These are phyloP conservation scores for Camelina hispida DNA, from an alignment of 345 rosid species.

Conservation along the genomic window DNA sequence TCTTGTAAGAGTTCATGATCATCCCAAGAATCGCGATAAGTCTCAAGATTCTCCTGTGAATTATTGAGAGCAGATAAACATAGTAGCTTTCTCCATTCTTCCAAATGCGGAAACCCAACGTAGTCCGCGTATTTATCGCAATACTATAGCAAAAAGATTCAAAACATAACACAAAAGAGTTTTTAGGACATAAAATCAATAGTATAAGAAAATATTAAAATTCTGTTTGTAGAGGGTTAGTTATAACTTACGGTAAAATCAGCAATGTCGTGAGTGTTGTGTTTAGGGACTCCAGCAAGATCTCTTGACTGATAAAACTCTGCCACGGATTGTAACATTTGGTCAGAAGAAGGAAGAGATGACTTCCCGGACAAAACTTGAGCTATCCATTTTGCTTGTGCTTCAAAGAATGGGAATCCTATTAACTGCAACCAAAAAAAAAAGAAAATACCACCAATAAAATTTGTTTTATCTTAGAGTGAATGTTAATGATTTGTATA, in stretches of 20 bases:
- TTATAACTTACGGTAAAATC: constrained; percentile 58
- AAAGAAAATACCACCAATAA: neutral
- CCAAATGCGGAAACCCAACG: constrained; percentile 72
- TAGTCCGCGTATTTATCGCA: constrained; percentile 75
- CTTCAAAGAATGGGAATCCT: constrained; percentile 93
- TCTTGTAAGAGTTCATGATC: constrained; percentile 73
- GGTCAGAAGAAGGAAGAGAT: constrained; percentile 66
- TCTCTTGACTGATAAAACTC: constrained; percentile 74
- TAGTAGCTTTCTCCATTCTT: constrained; percentile 89
- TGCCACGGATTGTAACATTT: constrained; percentile 72
- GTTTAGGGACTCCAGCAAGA: constrained; percentile 70
- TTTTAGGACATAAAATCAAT: neutral
- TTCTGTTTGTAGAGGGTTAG: neutral
- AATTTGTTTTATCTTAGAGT: neutral
- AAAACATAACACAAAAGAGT: neutral
- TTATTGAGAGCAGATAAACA: constrained; percentile 64
- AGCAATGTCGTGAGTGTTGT: constrained; percentile 76
- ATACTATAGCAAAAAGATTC: constrained; percentile 53
- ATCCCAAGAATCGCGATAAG: constrained; percentile 78
- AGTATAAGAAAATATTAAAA: neutral
- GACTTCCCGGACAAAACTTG: constrained; percentile 82
- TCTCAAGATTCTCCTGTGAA: constrained; percentile 61
- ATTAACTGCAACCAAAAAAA: constrained; percentile 62
- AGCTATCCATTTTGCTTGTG: constrained; percentile 94
- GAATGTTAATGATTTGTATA: neutral